Conservation (phyloP, 2,329 filamentous ascomycete genomes). For the Monosporascus sp. region DNA sequence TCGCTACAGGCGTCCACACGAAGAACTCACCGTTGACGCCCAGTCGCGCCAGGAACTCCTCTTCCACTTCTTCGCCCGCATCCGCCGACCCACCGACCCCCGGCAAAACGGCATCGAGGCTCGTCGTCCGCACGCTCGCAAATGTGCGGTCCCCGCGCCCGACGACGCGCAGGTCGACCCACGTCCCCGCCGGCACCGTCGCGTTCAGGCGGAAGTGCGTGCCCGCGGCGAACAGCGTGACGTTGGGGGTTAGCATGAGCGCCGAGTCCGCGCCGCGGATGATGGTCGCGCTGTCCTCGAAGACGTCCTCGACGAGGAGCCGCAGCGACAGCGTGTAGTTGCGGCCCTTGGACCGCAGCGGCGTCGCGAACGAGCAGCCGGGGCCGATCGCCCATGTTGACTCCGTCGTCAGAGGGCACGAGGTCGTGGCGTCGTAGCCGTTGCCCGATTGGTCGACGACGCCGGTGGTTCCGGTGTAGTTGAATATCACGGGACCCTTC, state of each 20-base stretch:
- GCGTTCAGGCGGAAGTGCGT: slow-evolving; percentile 31
- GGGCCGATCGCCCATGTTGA: slow-evolving; percentile 27
- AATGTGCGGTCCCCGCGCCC: slow-evolving; percentile 30
- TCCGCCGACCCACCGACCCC: slow-evolving; percentile 4
- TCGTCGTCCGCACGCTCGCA: slow-evolving; percentile 14
- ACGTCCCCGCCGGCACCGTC: slow-evolving; percentile 24
- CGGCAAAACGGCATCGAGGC: slow-evolving; percentile 4
- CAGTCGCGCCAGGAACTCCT: slow-evolving; percentile 37
- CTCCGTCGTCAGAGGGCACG: slow-evolving; percentile 27
- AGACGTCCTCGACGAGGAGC: slow-evolving; percentile 26
- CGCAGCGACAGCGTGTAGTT: slow-evolving; percentile 49
- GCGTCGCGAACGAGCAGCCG: slow-evolving; percentile 39
- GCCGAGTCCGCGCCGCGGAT: slow-evolving; percentile 38
- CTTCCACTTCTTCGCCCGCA: slow-evolving; percentile 16
- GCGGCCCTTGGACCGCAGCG: slow-evolving; percentile 47
- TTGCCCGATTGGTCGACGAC: slow-evolving; percentile 34
- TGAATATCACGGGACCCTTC: slow-evolving; percentile 28
- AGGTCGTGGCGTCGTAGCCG: slow-evolving; percentile 33
- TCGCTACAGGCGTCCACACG: slow-evolving; percentile 37
- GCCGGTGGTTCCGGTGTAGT: slow-evolving; percentile 21
- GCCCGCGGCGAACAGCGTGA: slow-evolving; percentile 30
- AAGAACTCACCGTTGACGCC: slow-evolving; percentile 36
- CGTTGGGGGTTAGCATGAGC: slow-evolving; percentile 34
- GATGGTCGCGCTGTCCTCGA: slow-evolving; percentile 31
- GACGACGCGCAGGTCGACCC: slow-evolving; percentile 25